phyloP scores from a whole-genome alignment of 345 rosid genomes.

The Eucalyptus curtisii region DNA sequence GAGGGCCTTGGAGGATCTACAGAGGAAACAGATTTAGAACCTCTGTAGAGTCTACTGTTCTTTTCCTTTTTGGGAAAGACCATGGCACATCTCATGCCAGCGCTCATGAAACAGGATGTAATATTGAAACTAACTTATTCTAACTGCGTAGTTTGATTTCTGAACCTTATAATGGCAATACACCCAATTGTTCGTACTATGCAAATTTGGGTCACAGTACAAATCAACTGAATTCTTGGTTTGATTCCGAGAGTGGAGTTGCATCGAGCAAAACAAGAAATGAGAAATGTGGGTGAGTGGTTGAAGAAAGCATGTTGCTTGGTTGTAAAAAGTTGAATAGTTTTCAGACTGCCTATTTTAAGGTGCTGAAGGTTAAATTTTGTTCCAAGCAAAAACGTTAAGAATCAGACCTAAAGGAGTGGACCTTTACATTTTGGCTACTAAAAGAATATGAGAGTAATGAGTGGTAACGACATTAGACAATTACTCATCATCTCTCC shows the following conservation, averaged over 20 bases:
- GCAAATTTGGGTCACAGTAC: background rate
- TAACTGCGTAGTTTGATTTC: background rate
- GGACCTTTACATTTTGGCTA: background rate
- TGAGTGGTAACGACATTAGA: background rate
- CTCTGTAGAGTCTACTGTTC: background rate
- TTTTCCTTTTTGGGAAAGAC: background rate
- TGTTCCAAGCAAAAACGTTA: background rate
- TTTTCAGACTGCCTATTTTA: too few species aligned
- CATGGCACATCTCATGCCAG: background rate
- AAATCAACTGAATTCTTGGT: background rate
- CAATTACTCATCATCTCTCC: background rate
- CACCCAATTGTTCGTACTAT: background rate
- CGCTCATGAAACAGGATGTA: background rate
- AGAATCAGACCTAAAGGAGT: background rate
- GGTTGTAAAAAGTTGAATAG: background rate
- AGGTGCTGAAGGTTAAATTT: background rate
- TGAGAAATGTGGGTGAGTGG: background rate
- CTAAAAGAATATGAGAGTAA: background rate
- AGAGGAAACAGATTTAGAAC: background rate
- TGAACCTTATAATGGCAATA: background rate
- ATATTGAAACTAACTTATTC: background rate
- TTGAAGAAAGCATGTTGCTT: background rate
- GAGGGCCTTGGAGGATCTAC: conserved; percentile 6
- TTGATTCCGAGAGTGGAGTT: background rate
- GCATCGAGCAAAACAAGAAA: background rate